Conservation (phyloP, 345 rosid genomes). For the Moringa oleifera region DNA sequence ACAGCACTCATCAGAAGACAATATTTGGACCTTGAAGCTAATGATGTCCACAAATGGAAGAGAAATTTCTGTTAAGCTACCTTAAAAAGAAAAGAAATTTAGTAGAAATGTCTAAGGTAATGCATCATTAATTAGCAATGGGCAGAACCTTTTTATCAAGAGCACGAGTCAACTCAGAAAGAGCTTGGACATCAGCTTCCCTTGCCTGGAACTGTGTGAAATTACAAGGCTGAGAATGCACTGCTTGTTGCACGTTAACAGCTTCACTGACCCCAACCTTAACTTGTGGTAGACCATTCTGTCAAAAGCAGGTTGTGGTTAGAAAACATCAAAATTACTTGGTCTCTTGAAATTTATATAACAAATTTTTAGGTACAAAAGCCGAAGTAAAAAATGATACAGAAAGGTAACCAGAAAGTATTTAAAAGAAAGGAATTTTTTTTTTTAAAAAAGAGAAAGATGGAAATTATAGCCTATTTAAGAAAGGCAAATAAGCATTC, state of each 20-base stretch:
- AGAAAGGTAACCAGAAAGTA: neutral
- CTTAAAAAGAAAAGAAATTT: neutral
- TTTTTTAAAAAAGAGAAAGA: neutral
- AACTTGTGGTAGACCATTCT: conserved; percentile 43
- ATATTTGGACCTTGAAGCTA: too few species aligned
- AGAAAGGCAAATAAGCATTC: neutral
- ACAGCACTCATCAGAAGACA: too few species aligned
- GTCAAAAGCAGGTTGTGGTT: conserved; percentile 22
- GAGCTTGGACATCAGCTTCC: conserved; percentile 58
- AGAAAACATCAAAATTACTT: neutral
- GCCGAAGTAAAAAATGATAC: neutral
- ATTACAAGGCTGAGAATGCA: conserved; percentile 36
- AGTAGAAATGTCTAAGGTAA: conserved; percentile 4
- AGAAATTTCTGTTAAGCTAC: neutral
- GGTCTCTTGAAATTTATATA: neutral
- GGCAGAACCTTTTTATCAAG: conserved; percentile 52
- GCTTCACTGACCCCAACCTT: conserved; percentile 31
- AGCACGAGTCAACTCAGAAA: conserved; percentile 45
- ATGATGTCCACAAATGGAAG: conserved; percentile 6
- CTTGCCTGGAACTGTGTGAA: conserved; percentile 40
- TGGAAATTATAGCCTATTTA: neutral
- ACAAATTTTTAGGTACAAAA: neutral
- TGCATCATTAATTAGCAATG: conserved; percentile 13
- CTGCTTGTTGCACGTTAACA: conserved; percentile 26
- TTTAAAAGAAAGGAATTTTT: too few species aligned